These are phyloP conservation scores for Effrenium voratum DNA, from an alignment of 73 alveolate species.

Conservation along the genomic window DNA sequence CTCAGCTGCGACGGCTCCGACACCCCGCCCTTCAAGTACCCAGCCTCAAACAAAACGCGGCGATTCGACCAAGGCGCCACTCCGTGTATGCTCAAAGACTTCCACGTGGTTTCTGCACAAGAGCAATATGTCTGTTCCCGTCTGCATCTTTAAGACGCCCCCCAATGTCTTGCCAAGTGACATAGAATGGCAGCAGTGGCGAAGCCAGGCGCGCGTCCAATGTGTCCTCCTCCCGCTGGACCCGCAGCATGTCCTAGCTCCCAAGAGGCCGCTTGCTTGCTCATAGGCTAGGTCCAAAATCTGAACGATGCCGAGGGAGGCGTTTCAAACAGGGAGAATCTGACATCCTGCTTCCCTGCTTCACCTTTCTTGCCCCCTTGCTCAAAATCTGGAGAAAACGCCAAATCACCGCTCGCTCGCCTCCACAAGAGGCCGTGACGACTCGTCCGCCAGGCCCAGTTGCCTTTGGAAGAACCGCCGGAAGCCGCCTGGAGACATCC, in stretches of 20 bases:
- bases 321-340: no score
- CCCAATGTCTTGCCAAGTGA: not conserved
- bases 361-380: no score
- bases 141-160: no score
- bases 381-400: not conserved
- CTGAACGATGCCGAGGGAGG: no score
- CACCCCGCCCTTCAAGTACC: not conserved
- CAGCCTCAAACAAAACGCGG: not conserved
- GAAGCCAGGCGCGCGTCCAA: constrained; percentile 35
- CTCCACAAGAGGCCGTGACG: constrained; percentile 43
- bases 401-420: not conserved
- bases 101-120: not conserved
- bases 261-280: no score
- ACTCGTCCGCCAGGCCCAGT: not conserved
- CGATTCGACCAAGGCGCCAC: not conserved
- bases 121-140: not conserved
- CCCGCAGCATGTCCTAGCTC: constrained; percentile 42
- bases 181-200: constrained; percentile 28
- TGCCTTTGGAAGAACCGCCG: constrained; percentile 37
- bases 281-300: no score
- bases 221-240: constrained; percentile 33
- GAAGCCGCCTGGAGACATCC: constrained; percentile 43
- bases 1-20: constrained; percentile 47
- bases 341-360: no score
- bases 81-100: not conserved